Conservation (phyloP, 352 stramenopile genomes). For the Detonula confervacea region DNA sequence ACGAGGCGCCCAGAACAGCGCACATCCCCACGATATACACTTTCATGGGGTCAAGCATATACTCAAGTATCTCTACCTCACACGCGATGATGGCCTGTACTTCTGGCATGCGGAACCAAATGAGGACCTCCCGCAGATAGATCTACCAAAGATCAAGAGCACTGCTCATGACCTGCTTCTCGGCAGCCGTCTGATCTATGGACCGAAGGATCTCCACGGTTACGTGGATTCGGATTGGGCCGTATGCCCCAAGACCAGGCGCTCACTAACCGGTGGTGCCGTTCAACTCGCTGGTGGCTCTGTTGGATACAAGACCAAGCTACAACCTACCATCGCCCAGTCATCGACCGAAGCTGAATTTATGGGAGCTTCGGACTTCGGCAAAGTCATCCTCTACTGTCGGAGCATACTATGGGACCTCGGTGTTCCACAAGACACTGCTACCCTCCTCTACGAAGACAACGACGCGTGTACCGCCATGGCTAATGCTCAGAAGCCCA, state of each 20-base stretch:
- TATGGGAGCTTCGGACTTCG: neutral
- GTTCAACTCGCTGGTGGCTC: conserved; percentile 2
- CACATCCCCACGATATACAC: conserved; percentile 24
- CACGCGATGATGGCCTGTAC: conserved; percentile 26
- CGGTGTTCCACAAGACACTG: neutral
- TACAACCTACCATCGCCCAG: conserved; percentile 1
- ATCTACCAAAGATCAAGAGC: conserved; percentile 15
- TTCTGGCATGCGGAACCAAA: conserved; percentile 23
- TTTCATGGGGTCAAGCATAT: conserved; percentile 31
- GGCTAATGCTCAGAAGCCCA: conserved; percentile 41
- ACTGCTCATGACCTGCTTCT: conserved; percentile 19
- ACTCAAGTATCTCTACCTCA: conserved; percentile 31
- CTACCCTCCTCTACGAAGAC: conserved; percentile 28
- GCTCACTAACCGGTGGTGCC: neutral
- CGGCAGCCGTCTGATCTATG: neutral
- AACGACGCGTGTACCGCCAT: conserved; percentile 23
- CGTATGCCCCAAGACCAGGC: neutral
- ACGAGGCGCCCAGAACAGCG: conserved; percentile 11
- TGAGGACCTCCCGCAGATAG: neutral
- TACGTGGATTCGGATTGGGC: conserved; percentile 16
- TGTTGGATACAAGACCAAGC: conserved; percentile 3
- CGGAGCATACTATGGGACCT: neutral
- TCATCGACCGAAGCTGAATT: conserved; percentile 7
- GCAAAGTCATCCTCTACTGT: neutral
- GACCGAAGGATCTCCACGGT: neutral